phyloP scores from a whole-genome alignment of 2,329 filamentous ascomycete genomes.

The Fusarium brachygibbosum region DNA sequence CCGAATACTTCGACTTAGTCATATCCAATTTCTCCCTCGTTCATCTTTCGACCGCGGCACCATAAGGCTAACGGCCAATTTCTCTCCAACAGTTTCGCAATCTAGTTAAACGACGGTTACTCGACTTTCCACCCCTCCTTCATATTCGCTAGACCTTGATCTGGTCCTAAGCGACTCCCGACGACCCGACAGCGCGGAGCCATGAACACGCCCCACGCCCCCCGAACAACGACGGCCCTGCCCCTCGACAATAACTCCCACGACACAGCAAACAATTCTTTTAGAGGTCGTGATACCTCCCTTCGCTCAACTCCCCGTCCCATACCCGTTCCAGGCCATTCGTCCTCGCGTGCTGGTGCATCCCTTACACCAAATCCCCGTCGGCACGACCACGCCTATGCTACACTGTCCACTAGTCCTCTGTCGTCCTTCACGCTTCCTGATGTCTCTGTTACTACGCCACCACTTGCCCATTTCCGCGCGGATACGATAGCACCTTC shows the following conservation, averaged over 20 bases:
- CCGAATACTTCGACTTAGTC: conserved; percentile 10
- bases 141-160: conserved; percentile 30
- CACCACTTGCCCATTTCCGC: conserved; percentile 46
- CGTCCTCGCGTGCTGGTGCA: conserved; percentile 29
- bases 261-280: conserved; percentile 30
- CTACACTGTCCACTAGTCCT: conserved; percentile 38
- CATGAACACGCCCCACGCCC: conserved; percentile 52
- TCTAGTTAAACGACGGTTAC: conserved; percentile 19
- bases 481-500: conserved; percentile 53
- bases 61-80: conserved; percentile 31
- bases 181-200: conserved; percentile 44
- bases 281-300: conserved; percentile 41
- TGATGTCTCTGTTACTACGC: conserved; percentile 46
- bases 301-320: conserved; percentile 41
- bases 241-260: conserved; percentile 42
- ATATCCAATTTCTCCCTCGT: conserved; percentile 21
- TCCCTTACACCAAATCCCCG: conserved; percentile 40
- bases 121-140: conserved; percentile 17
- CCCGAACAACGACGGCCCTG: conserved; percentile 48
- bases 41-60: not conserved
- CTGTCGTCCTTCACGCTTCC: conserved; percentile 41
- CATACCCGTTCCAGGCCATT: conserved; percentile 38
- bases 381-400: conserved; percentile 40
- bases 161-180: conserved; percentile 41
- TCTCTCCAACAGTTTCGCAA: conserved; percentile 8